Conservation (phyloP, 371 early-diverging fungal species). For the Vavraia culicis region DNA sequence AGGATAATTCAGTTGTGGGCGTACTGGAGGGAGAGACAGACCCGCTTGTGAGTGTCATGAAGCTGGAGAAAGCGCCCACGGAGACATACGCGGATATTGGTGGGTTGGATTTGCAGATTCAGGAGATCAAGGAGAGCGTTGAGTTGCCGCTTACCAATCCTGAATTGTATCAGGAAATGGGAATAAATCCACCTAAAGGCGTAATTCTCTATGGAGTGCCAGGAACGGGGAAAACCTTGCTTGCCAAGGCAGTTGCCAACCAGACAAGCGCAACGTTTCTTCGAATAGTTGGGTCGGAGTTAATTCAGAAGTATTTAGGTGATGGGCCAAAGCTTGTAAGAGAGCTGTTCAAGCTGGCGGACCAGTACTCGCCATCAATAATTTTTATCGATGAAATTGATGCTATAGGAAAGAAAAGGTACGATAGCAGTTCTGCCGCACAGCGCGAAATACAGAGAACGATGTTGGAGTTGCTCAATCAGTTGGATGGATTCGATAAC, state of each 20-base stretch:
- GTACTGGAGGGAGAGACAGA: constrained; percentile 83
- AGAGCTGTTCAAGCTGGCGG: constrained; percentile 91
- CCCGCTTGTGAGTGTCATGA: constrained; percentile 97
- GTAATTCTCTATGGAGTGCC: constrained; percentile 95
- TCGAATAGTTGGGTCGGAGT: constrained; percentile 95
- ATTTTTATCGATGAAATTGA: constrained; percentile 99
- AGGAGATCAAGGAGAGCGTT: constrained; percentile 99
- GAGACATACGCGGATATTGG: constrained; percentile 97
- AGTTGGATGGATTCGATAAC: constrained; percentile 98
- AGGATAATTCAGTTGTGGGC: constrained; percentile 59
- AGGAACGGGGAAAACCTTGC: constrained; percentile 92
- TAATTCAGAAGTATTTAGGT: constrained; percentile 98
- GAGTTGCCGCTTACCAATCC: constrained; percentile 97
- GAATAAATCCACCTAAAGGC: constrained; percentile 97
- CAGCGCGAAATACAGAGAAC: constrained; percentile 95
- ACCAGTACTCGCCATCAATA: constrained; percentile 92
- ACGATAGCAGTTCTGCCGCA: constrained; percentile 79
- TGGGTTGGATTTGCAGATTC: constrained; percentile 89
- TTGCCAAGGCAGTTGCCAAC: constrained; percentile 98
- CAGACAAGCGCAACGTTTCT: constrained; percentile 97
- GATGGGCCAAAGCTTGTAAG: constrained; percentile 97
- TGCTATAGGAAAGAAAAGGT: constrained; percentile 75
- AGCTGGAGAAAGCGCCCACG: constrained; percentile 94
- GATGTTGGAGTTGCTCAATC: constrained; percentile 98
- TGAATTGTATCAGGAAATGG: constrained; percentile 96